Evolutionary conservation across 2,329 filamentous ascomycete genomes (phyloP).

Genomic region (Ambrosiella cleistominuta): DNA sequence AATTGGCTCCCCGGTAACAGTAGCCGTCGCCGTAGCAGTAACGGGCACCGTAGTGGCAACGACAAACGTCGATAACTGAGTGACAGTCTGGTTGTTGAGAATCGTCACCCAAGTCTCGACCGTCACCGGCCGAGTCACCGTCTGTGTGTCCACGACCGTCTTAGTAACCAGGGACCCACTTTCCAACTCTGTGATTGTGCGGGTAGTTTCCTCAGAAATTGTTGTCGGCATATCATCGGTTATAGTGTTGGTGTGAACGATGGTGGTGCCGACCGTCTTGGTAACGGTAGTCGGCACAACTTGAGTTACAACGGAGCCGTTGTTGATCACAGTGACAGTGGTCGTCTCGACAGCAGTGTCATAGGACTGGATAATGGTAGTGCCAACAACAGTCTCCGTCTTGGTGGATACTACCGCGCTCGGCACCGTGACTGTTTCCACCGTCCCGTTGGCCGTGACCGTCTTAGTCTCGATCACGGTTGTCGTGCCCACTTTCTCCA

Average conservation of each 20-base stretch:
- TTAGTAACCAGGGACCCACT: not conserved
- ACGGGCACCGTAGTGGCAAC: constrained; percentile 1
- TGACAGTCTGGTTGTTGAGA: constrained; percentile 1
- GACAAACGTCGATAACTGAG: not conserved
- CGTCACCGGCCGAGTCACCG: constrained; percentile 1
- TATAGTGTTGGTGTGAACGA: constrained; percentile 3
- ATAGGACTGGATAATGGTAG: not conserved
- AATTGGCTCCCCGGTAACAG: constrained; percentile 1
- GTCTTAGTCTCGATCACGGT: not conserved
- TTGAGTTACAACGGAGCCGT: not conserved
- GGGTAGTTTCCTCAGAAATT: not conserved
- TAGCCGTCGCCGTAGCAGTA: not conserved
- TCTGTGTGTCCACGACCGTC: constrained; percentile 1
- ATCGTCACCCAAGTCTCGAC: not conserved
- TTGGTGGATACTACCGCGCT: not conserved
- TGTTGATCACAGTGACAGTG: not conserved
- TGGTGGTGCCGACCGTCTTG: not conserved
- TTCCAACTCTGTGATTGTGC: not conserved
- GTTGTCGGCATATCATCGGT: not conserved
- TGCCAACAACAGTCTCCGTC: constrained; percentile 7
- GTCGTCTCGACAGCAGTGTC: not conserved
- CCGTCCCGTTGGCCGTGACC: constrained; percentile 2
- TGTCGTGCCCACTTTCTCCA: not conserved
- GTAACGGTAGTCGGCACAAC: not conserved
- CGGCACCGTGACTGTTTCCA: not conserved